These are phyloP conservation scores for Fraxinus platypoda DNA, from an alignment of 305 asterid genomes.

Conservation along the genomic window DNA sequence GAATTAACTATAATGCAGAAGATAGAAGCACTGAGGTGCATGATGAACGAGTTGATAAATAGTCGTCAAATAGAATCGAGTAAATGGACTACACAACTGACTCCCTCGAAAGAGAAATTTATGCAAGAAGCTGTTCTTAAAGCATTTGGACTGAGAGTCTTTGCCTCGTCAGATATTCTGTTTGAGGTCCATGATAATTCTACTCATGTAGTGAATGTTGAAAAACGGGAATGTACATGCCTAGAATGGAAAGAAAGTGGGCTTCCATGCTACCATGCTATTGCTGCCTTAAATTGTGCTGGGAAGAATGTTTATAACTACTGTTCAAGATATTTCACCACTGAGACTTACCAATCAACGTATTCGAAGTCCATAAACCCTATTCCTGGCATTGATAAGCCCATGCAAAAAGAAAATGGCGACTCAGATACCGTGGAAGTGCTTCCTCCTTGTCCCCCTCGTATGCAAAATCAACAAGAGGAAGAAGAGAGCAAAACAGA, in stretches of 20 bases:
- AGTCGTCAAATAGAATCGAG: conserved; percentile 46
- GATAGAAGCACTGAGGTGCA: conserved; percentile 61
- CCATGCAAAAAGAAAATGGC: conserved; percentile 32
- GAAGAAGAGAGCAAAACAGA: conserved; percentile 47
- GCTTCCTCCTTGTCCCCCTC: conserved; percentile 59
- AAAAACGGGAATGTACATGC: conserved; percentile 77
- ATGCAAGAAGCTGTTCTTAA: conserved; percentile 52
- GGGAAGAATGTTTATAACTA: conserved; percentile 57
- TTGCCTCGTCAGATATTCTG: conserved; percentile 69
- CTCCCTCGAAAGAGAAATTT: conserved; percentile 70
- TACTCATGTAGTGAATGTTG: conserved; percentile 72
- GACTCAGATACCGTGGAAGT: conserved; percentile 46
- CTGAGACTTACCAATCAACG: conserved; percentile 49
- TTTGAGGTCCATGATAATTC: conserved; percentile 87
- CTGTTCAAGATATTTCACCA: conserved; percentile 63
- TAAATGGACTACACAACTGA: conserved; percentile 53
- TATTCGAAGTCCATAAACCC: conserved; percentile 55
- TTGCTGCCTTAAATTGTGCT: conserved; percentile 58
- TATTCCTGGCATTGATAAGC: conserved; percentile 46
- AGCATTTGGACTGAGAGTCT: conserved; percentile 63
- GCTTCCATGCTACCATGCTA: conserved; percentile 79
- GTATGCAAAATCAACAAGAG: conserved; percentile 37
- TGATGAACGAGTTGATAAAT: conserved; percentile 52
- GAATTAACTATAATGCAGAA: conserved; percentile 77
- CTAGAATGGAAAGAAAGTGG: conserved; percentile 66